phyloP scores from a whole-genome alignment of 345 rosid genomes.

The Lepidium aucheri region DNA sequence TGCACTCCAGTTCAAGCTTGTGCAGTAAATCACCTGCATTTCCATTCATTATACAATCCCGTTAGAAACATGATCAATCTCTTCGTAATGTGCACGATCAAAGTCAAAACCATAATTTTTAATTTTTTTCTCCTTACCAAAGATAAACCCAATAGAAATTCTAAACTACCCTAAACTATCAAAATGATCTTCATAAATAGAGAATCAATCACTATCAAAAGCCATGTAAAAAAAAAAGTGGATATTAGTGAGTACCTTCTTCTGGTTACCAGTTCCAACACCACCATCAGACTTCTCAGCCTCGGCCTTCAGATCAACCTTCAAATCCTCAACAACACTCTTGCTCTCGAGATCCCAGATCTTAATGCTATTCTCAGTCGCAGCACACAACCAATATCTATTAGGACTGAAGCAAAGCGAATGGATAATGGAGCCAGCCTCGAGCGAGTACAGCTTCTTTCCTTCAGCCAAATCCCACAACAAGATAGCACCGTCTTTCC shows the following conservation, averaged over 20 bases:
- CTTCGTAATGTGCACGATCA: neutral
- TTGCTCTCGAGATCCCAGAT: constrained; percentile 94
- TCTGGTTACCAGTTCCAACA: constrained; percentile 38
- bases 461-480: constrained; percentile 80
- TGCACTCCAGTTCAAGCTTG: constrained; percentile 77
- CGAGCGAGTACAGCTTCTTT: constrained; percentile 65
- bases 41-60: neutral
- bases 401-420: constrained; percentile 87
- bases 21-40: constrained; percentile 70
- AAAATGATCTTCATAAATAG: neutral
- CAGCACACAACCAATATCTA: constrained; percentile 89
- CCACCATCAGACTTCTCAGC: constrained; percentile 64
- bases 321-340: constrained; percentile 79
- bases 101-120: neutral
- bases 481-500: constrained; percentile 64
- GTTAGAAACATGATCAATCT: neutral
- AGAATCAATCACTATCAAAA: neutral
- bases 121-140: no score
- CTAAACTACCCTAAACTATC: neutral
- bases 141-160: neutral
- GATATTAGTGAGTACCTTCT: constrained; percentile 42
- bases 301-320: constrained; percentile 81
- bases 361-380: constrained; percentile 73
- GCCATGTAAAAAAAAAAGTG: no score
- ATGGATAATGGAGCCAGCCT: constrained; percentile 59